Conservation (phyloP, 306 rosid species). For the Begonia fuchsioides region DNA sequence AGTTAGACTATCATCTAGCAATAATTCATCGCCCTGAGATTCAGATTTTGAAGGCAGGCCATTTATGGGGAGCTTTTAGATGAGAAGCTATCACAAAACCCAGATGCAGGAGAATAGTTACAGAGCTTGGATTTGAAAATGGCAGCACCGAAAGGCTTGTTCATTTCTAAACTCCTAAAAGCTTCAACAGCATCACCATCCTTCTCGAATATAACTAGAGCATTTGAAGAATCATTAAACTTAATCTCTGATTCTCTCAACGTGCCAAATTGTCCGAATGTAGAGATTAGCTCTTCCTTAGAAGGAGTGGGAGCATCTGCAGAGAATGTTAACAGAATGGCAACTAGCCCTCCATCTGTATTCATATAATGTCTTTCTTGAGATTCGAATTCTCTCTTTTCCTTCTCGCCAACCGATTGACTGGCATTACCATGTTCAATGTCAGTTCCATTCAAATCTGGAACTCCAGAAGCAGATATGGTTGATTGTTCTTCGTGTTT, state of each 20-base stretch:
- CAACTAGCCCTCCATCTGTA: conserved; percentile 13
- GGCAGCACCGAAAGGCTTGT: conserved; percentile 38
- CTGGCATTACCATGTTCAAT: conserved; percentile 12
- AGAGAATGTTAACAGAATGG: conserved; percentile 50
- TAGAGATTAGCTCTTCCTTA: conserved; percentile 40
- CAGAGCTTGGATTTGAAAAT: conserved; percentile 38
- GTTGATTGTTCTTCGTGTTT: background rate
- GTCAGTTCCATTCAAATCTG: conserved; percentile 54
- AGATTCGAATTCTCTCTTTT: conserved; percentile 9
- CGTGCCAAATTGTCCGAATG: conserved; percentile 64
- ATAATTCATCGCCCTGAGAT: conserved; percentile 62
- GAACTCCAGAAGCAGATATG: conserved; percentile 3
- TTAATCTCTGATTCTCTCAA: conserved; percentile 48
- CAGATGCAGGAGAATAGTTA: conserved; percentile 20
- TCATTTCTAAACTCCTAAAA: conserved; percentile 30
- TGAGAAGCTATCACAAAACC: conserved; percentile 4
- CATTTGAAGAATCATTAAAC: conserved; percentile 20
- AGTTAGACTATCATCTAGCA: conserved; percentile 28
- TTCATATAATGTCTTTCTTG: no score
- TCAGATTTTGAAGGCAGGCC: conserved; percentile 39
- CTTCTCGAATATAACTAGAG: conserved; percentile 43
- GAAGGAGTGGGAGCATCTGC: conserved; percentile 48
- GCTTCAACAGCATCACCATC: conserved; percentile 55
- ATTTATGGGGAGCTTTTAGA: no score
- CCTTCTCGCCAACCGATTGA: conserved; percentile 21